phyloP scores from a whole-genome alignment of 148 eudicot genomes.

The Rhododendron kiyosumense region DNA sequence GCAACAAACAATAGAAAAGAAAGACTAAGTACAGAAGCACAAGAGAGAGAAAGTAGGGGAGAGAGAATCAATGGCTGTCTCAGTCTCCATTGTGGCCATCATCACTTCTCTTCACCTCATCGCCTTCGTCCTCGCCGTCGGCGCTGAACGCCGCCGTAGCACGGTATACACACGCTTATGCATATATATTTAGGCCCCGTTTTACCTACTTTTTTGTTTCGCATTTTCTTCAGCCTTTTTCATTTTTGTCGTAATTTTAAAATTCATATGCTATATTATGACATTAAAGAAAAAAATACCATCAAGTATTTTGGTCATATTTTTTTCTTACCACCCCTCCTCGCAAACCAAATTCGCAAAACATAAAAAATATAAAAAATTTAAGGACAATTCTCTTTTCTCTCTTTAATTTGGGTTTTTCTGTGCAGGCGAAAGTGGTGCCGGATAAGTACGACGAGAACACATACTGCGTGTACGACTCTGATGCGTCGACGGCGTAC shows the following conservation, averaged over 20 bases:
- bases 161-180: conserved; percentile 29
- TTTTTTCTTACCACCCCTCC: not conserved
- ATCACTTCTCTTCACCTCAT: conserved; percentile 71
- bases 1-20: not conserved
- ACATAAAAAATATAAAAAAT: too few species aligned
- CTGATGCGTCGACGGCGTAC: conserved; percentile 89
- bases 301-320: not conserved
- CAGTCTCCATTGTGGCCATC: conserved; percentile 48
- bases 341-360: not conserved
- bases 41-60: conserved; percentile 4
- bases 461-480: conserved; percentile 63
- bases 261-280: too few species aligned
- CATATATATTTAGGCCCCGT: not conserved
- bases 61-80: conserved; percentile 47
- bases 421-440: conserved; percentile 49
- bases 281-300: not conserved
- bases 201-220: not conserved
- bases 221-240: not conserved
- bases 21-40: not conserved
- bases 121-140: conserved; percentile 83
- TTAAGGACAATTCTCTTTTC: too few species aligned
- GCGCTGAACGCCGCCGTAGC: conserved; percentile 96
- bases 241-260: not conserved
- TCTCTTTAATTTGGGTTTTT: not conserved
- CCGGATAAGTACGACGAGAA: conserved; percentile 86